Evolutionary conservation across 805 yeast genomes (phyloP).

Genomic region (Myxozyma neotropica): DNA sequence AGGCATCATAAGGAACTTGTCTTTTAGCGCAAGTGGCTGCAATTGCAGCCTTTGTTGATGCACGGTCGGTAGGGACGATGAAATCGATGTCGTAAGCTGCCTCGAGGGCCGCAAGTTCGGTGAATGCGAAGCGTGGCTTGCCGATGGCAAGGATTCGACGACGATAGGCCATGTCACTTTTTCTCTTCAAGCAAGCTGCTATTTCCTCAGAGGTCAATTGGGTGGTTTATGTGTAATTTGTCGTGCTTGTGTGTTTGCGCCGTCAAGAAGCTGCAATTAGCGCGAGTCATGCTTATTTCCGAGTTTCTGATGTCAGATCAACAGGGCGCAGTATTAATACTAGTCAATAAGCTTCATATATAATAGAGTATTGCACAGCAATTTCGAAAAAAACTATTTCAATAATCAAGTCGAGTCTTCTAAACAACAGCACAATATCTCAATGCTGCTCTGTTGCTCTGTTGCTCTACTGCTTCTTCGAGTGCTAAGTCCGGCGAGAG

Average conservation of each 20-base stretch:
- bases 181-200: no score
- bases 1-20: slow-evolving; percentile 47
- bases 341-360: no score
- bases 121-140: slow-evolving; percentile 39
- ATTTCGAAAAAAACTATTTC: no score
- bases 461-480: no score
- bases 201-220: no score
- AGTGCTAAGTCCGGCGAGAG: no score
- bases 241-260: no score
- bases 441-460: no score
- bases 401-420: no score
- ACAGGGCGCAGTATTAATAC: neutral
- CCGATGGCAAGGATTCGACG: slow-evolving; percentile 23
- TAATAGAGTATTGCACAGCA: no score
- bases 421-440: no score
- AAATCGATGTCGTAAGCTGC: slow-evolving; percentile 36
- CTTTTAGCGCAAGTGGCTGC: slow-evolving; percentile 45
- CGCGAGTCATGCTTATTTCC: slow-evolving; percentile 9
- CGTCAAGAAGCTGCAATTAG: neutral
- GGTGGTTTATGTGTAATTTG: no score
- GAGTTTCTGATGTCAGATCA: neutral
- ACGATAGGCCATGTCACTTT: slow-evolving; percentile 14
- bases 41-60: slow-evolving; percentile 44
- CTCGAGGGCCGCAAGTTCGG: slow-evolving; percentile 52
- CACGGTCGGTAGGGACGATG: slow-evolving; percentile 18